Evolutionary conservation across 2,329 filamentous ascomycete genomes (phyloP), one percentile per base, ranked within the genome.

Genomic region (Emmonsiellopsis sp.): DNA sequence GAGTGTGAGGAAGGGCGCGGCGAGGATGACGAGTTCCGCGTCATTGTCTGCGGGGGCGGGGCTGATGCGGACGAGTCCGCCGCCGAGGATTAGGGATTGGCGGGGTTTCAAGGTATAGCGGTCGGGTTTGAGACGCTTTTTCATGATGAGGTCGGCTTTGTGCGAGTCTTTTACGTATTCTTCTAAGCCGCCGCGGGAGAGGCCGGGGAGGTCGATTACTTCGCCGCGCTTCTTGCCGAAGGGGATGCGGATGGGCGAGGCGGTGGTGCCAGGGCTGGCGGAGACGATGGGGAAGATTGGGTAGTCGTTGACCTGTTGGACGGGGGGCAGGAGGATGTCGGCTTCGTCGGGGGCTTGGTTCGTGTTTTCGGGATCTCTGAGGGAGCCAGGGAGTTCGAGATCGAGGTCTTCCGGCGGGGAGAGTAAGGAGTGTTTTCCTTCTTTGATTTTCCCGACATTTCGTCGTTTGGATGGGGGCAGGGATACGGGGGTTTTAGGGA

Each of bases 161-260:
- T 87, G 74, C 56, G 85, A 76, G 41, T 85, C 79, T 41, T 79
- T 73, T 47, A 96, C 85, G 64, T 86, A 84, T 0, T 81, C 71
- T 47, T 89, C 85, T 6, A 97, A 75, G 13, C 83, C 80, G 30
- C 83, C 85, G 45, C 93, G 84, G 7, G 84, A 80, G 35, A 98
- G 75, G 0, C 93, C 93, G 0, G 93, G 93, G 11, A 98, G 78
- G 66, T 98, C 93, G 62, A 98, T 89, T 35, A 98, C 77, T 68
- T 98, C 94, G 53, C 93, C 93, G 63, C 83, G 86, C 26, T 87
- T 86, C 55, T 82, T 83, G 45, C 91, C 91, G 65, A 93, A 98
- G 0, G 90, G 89, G 15, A 97, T 83, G 31, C 93, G 85, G 61
- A 98, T 97, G 0, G 93, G 93, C 0, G 90, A 95, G 1, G 91